A percentile compares a stretch with the other conserved stretches of the same genome.
Conservation (phyloP, 768 basidiomycete genomes). For the Pholiota conissans region DNA sequence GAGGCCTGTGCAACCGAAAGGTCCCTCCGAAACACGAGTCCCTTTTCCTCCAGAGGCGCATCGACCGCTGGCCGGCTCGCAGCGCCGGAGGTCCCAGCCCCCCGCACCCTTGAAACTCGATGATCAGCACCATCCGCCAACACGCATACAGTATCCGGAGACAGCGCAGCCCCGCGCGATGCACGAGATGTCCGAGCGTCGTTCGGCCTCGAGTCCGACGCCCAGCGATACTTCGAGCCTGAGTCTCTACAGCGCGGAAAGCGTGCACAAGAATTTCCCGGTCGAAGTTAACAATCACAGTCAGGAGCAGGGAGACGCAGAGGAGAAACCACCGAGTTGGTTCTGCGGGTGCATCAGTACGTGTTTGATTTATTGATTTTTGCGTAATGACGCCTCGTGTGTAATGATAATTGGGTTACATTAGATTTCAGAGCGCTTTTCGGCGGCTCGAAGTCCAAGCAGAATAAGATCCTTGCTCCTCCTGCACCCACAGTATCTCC, state of each 20-base stretch:
- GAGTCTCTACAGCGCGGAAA: conserved; percentile 22
- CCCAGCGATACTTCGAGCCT: conserved; percentile 20
- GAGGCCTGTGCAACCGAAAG: conserved; percentile 13
- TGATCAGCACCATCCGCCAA: conserved; percentile 13
- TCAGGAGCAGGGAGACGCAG: conserved; percentile 11
- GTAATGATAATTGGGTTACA: neutral
- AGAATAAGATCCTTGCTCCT: conserved; percentile 15
- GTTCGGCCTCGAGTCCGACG: conserved; percentile 18
- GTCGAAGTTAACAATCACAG: conserved; percentile 10
- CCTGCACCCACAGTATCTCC: conserved; percentile 12
- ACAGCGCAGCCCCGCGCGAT: conserved; percentile 11
- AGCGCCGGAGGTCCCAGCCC: conserved; percentile 15
- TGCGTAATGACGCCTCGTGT: neutral
- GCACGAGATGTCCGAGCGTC: conserved; percentile 11
- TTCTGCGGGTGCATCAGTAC: conserved; percentile 22
- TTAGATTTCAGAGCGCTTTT: conserved; percentile 21
- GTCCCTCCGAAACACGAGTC: conserved; percentile 14
- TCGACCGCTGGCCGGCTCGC: conserved; percentile 23
- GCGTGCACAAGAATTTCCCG: conserved; percentile 18
- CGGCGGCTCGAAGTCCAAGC: conserved; percentile 18
- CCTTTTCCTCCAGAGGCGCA: conserved; percentile 19
- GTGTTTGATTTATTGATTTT: neutral
- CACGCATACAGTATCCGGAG: conserved; percentile 4
- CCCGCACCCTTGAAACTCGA: conserved; percentile 16
- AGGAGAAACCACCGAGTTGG: conserved; percentile 12